Percentiles rank a stretch among this genome's conserved stretches.
phyloP scores from a whole-genome alignment of 1,139 yeast species.

The Yamadazyma dushanensis region DNA sequence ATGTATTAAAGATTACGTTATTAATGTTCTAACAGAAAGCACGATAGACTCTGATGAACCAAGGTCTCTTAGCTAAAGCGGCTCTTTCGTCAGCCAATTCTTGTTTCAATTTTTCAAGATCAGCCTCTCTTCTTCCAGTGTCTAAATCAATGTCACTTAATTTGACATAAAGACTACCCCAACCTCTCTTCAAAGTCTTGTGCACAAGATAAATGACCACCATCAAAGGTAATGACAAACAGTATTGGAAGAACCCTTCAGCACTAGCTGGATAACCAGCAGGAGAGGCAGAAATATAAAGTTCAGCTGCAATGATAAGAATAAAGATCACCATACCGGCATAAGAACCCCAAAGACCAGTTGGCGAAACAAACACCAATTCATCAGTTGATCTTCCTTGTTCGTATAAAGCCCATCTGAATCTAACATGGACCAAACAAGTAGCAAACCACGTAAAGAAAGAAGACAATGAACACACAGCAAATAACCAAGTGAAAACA shows the following conservation, averaged over 20 bases:
- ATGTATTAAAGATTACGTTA: background rate
- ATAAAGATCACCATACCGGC: slow-evolving; percentile 41
- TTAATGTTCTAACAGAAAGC: slow-evolving; percentile 34
- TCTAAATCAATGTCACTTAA: slow-evolving; percentile 48
- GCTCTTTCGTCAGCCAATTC: slow-evolving; percentile 46
- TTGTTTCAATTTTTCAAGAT: slow-evolving; percentile 44
- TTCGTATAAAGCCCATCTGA: slow-evolving; percentile 36
- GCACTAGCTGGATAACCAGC: slow-evolving; percentile 25
- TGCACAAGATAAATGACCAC: slow-evolving; percentile 32
- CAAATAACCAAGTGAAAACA: slow-evolving; percentile 66
- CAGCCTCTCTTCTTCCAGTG: slow-evolving; percentile 50
- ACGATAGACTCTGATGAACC: slow-evolving; percentile 33
- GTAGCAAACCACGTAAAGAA: slow-evolving; percentile 54
- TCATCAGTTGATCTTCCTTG: slow-evolving; percentile 44
- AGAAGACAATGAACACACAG: slow-evolving; percentile 62
- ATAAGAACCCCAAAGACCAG: slow-evolving; percentile 50
- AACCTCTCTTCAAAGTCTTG: slow-evolving; percentile 28
- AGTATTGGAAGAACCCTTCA: slow-evolving; percentile 18
- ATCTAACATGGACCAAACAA: slow-evolving; percentile 40
- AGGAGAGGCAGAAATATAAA: slow-evolving; percentile 50
- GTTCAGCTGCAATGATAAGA: slow-evolving; percentile 46
- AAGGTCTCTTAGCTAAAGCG: slow-evolving; percentile 25
- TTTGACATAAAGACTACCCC: slow-evolving; percentile 30
- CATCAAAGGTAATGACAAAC: slow-evolving; percentile 38
- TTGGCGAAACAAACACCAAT: slow-evolving; percentile 46